Evolutionary conservation across 148 eudicot genomes (phyloP), one percentile per base, ranked within the genome.

Genomic region (Amaranthus cruentus): DNA sequence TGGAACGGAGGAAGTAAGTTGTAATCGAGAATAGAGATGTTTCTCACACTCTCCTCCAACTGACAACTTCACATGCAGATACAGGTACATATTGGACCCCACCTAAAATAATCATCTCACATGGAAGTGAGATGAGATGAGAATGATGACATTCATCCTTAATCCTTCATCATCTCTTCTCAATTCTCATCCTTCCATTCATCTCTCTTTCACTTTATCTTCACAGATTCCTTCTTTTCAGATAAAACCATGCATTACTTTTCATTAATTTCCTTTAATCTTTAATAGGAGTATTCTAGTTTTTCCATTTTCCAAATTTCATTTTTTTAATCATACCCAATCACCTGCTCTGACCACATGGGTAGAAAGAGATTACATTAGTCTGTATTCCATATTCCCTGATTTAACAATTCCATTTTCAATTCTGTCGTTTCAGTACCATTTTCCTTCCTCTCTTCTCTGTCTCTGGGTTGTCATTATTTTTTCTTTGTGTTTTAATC

Each of bases 61-160:
- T 84, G 87, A 84, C 90, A 85, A 72, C 56, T 49, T 87, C 93
- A 89, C 93, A 89, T 89, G 93, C 81, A 28, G 66, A 77, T 78
- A 75, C 81, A 78, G 82, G 73, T 84, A 80, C 42, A 64, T 69
- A 62, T 67, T 80, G 78, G 72, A 49, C 78, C 82, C 82, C 64
- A 72, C 81, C 78, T 72, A 42, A 59, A 76, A 76, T 76, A 77
- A 77, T 81, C 78, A 62, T 12, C 68, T 82, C 90, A 88, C 92
- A 83, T 87, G 89, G 78, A 85, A 74, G 72, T 57, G 72, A 70
- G 81, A 28, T 28, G 38, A 28, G 38, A 28, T 28, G 38, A 76
- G 68, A 72, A 18, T 18, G 18, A 18, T 72, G 65, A 78, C 44
- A 9, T 38, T 51, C 53, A 42, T 7, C 46, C 67, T 48, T 46